phyloP scores from a whole-genome alignment of 2,329 filamentous ascomycete species.

The Daldinia sp. region DNA sequence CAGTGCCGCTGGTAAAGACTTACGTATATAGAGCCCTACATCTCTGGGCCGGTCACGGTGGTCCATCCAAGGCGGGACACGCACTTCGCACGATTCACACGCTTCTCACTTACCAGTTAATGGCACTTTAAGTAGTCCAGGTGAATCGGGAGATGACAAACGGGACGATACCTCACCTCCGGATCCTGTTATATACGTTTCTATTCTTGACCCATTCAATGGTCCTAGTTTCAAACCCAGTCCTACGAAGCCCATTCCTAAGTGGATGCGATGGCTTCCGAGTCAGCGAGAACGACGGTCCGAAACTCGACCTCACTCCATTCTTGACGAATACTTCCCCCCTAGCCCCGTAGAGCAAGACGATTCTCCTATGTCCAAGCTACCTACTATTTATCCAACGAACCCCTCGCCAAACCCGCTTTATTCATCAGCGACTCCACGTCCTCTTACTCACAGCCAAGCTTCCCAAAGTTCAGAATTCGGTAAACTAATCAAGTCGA shows the following conservation, averaged over 20 bases:
- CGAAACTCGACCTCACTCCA: conserved; percentile 42
- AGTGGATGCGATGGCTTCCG: conserved; percentile 57
- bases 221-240: conserved; percentile 61
- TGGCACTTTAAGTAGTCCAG: conserved; percentile 35
- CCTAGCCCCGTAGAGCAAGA: conserved; percentile 5
- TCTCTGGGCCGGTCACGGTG: conserved; percentile 12
- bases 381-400: conserved; percentile 38
- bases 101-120: conserved; percentile 23
- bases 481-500: conserved; percentile 12
- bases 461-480: not conserved
- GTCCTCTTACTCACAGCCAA: not conserved
- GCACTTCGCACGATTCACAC: conserved; percentile 3
- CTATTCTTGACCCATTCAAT: conserved; percentile 62
- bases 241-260: conserved; percentile 64
- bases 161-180: conserved; percentile 45
- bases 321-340: conserved; percentile 48
- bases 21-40: conserved; percentile 19
- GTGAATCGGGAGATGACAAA: conserved; percentile 21
- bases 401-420: conserved; percentile 6
- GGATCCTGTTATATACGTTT: conserved; percentile 61
- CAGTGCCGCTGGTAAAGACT: not conserved
- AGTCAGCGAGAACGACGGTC: conserved; percentile 30
- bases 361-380: not conserved
- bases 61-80: conserved; percentile 7
- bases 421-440: conserved; percentile 4